phyloP scores from a whole-genome alignment of 257 asterid species.

The Echium plantagineum region DNA sequence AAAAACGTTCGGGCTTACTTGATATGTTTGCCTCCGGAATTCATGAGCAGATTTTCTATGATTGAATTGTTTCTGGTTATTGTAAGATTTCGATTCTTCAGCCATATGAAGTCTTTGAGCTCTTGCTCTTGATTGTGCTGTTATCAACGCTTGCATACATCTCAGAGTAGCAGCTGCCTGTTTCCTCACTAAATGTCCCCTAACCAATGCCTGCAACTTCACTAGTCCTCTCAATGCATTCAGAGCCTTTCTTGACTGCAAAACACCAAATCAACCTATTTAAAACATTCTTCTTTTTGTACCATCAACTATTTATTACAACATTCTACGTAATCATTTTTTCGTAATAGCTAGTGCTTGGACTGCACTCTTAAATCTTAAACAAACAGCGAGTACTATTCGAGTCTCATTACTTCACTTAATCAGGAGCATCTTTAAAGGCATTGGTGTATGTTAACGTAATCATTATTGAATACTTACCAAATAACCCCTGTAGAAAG shows the following conservation, averaged over 20 bases:
- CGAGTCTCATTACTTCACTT: no score
- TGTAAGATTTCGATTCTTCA: conserved; percentile 34
- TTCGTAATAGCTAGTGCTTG: no score
- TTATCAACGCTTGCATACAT: conserved; percentile 83
- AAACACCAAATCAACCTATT: neutral
- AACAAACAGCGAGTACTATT: no score
- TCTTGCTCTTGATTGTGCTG: conserved; percentile 72
- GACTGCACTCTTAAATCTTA: no score
- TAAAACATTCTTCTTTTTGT: neutral
- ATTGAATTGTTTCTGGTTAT: conserved; percentile 36
- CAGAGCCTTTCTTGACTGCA: conserved; percentile 85
- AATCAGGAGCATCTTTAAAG: no score
- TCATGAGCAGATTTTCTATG: conserved; percentile 67
- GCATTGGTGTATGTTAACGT: no score
- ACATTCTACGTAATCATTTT: no score
- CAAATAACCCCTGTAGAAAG: conserved; percentile 65
- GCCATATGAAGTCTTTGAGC: conserved; percentile 56
- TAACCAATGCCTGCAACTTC: conserved; percentile 82
- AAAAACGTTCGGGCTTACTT: conserved; percentile 23
- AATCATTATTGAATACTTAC: conserved; percentile 20
- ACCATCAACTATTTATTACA: no score
- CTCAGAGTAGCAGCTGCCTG: conserved; percentile 79
- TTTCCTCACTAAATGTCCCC: conserved; percentile 88
- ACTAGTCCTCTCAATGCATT: conserved; percentile 90
- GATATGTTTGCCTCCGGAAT: conserved; percentile 31